Evolutionary conservation across 1,139 yeast genomes (phyloP).

Genomic region (Neolecta irregularis): DNA sequence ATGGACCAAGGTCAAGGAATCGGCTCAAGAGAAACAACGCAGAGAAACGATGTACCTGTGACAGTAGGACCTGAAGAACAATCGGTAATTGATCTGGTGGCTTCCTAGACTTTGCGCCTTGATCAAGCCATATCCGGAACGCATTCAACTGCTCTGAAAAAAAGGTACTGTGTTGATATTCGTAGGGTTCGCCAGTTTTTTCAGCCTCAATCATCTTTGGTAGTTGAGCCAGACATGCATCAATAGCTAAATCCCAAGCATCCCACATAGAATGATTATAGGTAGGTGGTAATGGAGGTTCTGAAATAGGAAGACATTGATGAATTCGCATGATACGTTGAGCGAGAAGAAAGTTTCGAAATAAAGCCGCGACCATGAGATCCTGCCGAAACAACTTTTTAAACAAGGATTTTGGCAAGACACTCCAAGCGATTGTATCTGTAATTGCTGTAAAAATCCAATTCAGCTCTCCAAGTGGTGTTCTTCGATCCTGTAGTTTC

Average conservation of each 20-base stretch:
- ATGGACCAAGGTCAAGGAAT: conserved; percentile 86
- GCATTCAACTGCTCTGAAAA: conserved; percentile 94
- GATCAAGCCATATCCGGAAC: conserved; percentile 88
- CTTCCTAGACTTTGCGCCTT: conserved; percentile 59
- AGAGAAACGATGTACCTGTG: conserved; percentile 84
- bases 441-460: conserved; percentile 98
- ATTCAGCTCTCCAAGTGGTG: conserved; percentile 88
- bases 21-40: conserved; percentile 74
- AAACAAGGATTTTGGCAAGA: conserved; percentile 73
- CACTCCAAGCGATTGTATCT: conserved; percentile 96
- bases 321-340: conserved; percentile 87
- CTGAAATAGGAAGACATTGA: conserved; percentile 88
- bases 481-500: conserved; percentile 74
- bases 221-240: conserved; percentile 60
- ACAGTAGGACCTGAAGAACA: conserved; percentile 74
- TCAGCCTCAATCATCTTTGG: conserved; percentile 26
- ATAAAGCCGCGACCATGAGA: conserved; percentile 88
- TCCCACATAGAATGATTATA: conserved; percentile 93
- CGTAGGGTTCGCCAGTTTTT: conserved; percentile 24
- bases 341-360: conserved; percentile 80
- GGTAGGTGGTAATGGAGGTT: conserved; percentile 78
- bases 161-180: conserved; percentile 78
- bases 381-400: conserved; percentile 87
- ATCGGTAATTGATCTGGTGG: conserved; percentile 95
- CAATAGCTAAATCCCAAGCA: conserved; percentile 94